A percentile compares a stretch with the other conserved stretches of the same genome.
These are phyloP conservation scores for Podospora conica DNA, from an alignment of 495 filamentous ascomycete genomes.

Conservation along the genomic window DNA sequence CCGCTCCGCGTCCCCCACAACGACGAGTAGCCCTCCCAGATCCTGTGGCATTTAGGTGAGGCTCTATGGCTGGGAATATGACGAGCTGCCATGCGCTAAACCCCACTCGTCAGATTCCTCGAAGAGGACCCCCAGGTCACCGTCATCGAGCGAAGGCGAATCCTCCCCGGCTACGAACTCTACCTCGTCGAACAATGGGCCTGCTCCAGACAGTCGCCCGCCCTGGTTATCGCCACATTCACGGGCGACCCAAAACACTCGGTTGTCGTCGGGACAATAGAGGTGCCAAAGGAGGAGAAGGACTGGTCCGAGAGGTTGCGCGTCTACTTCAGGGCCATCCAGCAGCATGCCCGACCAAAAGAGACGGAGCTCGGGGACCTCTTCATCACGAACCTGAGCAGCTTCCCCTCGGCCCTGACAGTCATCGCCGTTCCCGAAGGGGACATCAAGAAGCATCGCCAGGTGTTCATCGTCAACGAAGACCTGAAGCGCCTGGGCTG, in stretches of 20 bases:
- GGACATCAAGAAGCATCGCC: constrained; percentile 71
- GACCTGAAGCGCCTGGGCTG: constrained; percentile 89
- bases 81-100: neutral
- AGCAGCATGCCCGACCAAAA: constrained; percentile 72
- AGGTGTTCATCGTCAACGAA: constrained; percentile 91
- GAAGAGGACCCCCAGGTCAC: constrained; percentile 77
- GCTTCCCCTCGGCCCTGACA: constrained; percentile 82
- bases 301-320: constrained; percentile 72
- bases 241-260: constrained; percentile 78
- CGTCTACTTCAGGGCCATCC: constrained; percentile 80
- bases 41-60: constrained; percentile 59
- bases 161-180: constrained; percentile 79
- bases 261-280: constrained; percentile 73
- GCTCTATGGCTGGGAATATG: neutral
- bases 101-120: constrained; percentile 55
- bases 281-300: constrained; percentile 73
- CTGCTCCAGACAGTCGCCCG: constrained; percentile 83
- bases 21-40: constrained; percentile 63
- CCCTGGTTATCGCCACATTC: constrained; percentile 87
- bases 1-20: constrained; percentile 19
- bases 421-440: constrained; percentile 86
- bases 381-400: constrained; percentile 89
- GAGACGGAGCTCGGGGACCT: constrained; percentile 78
- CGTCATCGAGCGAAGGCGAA: constrained; percentile 62
- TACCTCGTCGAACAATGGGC: constrained; percentile 99